phyloP scores from a whole-genome alignment of 495 filamentous ascomycete genomes.

The Bacidia gigantensis region DNA sequence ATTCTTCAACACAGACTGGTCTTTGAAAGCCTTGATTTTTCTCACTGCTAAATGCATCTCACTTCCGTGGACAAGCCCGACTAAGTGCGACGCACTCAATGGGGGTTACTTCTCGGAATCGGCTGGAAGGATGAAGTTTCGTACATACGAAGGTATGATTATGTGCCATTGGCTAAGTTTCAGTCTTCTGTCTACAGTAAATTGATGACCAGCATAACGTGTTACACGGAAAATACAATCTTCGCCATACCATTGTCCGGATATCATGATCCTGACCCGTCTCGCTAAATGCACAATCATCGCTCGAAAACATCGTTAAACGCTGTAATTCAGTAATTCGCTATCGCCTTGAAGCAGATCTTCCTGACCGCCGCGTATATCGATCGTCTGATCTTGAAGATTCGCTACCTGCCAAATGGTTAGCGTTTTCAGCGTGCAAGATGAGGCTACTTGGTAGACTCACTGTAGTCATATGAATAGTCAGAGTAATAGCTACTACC shows the following conservation, averaged over 20 bases:
- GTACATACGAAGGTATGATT: neutral
- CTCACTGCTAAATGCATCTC: too few species aligned
- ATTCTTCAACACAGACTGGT: too few species aligned
- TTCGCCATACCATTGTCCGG: neutral
- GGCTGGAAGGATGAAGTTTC: too few species aligned
- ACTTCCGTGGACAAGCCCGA: too few species aligned
- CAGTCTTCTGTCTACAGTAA: too few species aligned
- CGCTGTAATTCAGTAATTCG: neutral
- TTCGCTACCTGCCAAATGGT: constrained; percentile 29
- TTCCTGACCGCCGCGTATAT: constrained; percentile 27
- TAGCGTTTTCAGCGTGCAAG: constrained; percentile 8
- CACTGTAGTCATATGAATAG: constrained; percentile 31
- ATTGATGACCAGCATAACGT: too few species aligned
- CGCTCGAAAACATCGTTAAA: neutral
- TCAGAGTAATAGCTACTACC: constrained; percentile 35
- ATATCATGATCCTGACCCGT: constrained; percentile 1
- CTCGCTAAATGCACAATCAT: constrained; percentile 16
- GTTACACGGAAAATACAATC: too few species aligned
- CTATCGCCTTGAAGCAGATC: constrained; percentile 25
- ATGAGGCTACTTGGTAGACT: constrained; percentile 13
- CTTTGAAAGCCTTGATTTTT: too few species aligned
- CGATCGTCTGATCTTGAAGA: constrained; percentile 36
- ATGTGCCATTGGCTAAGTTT: neutral
- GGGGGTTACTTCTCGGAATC: too few species aligned
- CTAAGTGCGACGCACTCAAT: too few species aligned